Base-by-base conservation (phyloP, 306 rosid species). In the Rubus idaeus region DNA sequence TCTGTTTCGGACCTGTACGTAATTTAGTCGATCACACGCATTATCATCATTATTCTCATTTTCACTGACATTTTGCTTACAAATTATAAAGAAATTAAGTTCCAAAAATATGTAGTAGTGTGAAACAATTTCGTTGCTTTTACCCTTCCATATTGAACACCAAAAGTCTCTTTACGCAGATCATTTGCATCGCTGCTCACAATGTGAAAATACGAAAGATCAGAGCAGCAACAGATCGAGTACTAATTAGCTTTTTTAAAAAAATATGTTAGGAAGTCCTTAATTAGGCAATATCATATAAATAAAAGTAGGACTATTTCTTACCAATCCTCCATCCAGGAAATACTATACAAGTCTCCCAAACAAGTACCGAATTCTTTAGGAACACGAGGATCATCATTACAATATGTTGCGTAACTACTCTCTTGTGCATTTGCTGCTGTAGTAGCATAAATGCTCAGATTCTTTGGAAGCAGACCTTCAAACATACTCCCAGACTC, bases 271-370 rank as follows among this genome's bases (percentile, higher is more conserved):
- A 41, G 57, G 23, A 69, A 12, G 20, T 47, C 47, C 39, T 37
- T 11, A 64, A 37, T 4, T 12, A 68, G 46, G 45, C 13, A 37
- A 7, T 10, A 61, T 57, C 4, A 26, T 8, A 4, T 26, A 46
- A 30, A 23, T 20, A 47, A 18, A 61, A 64, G 44, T 45, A 45
- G 14, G 26, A 61, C 6, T 13, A 62, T 47, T 12, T 1, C 16
- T 55, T 82, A 90, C 97, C 96, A 81, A 47, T 93, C 92, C 78
- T 93, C 94, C 89, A 93, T 30, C 97, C 97, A 93, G 50, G 96
- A 65, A 81, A 89, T 5, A 75, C 96, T 93, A 14, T 79, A 93
- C 5, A 71, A 0, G 77, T 91, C 98, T 47, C 98, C 98, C 74
- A 93, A 80, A 70, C 98, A 91, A 74, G 78, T 77, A 3, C 16